A percentile compares a stretch with the other conserved stretches of the same genome.
Evolutionary conservation across 768 basidiomycete species (phyloP).

Genomic region (Auricularia heimuer): DNA sequence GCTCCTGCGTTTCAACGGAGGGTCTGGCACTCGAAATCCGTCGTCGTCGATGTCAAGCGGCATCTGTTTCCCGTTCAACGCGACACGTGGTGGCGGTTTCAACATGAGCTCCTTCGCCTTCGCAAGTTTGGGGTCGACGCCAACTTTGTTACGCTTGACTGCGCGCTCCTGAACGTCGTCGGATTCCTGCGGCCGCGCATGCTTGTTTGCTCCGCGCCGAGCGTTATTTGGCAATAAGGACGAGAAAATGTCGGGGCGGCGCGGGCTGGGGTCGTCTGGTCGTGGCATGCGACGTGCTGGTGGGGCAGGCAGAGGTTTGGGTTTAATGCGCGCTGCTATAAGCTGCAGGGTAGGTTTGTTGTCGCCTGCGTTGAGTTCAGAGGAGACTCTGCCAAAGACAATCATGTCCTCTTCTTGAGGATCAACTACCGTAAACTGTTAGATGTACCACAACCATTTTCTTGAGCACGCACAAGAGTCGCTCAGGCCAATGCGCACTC

Average conservation of each 20-base stretch:
- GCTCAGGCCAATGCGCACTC: conserved; percentile 4
- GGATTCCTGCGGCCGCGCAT: neutral
- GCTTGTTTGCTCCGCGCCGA: neutral
- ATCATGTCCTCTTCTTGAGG: conserved; percentile 2
- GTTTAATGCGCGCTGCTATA: conserved; percentile 5
- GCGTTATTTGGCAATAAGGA: neutral
- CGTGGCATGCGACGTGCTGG: conserved; percentile 1
- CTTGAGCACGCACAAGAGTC: neutral
- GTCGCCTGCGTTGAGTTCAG: neutral
- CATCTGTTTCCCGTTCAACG: neutral
- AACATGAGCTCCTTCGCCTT: neutral
- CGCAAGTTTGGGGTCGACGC: neutral
- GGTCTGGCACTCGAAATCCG: neutral
- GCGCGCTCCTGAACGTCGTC: neutral
- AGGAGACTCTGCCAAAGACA: conserved; percentile 1
- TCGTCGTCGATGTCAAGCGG: neutral
- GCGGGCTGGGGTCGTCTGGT: conserved; percentile 8
- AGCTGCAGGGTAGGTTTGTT: neutral
- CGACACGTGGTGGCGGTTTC: neutral
- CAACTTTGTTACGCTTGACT: neutral
- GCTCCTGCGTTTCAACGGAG: neutral
- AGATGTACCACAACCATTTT: neutral
- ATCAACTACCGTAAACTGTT: neutral
- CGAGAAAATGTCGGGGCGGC: neutral
- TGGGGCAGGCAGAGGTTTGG: neutral